phyloP scores from a whole-genome alignment of 345 rosid species.

The Populus davidiana region DNA sequence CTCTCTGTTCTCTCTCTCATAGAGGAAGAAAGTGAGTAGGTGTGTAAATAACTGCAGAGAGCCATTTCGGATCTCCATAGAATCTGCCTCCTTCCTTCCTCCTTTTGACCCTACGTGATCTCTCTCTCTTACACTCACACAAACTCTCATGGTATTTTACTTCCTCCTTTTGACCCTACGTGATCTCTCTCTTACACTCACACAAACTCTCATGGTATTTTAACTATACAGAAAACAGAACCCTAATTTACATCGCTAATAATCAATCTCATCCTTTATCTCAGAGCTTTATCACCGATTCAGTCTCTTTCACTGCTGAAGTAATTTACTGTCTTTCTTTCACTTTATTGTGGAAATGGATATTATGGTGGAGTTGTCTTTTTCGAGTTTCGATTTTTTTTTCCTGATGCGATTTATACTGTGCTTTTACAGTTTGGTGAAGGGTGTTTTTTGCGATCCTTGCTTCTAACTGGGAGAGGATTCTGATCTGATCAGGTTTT shows the following conservation, averaged over 20 bases:
- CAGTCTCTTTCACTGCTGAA: slow-evolving; percentile 12
- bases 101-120: neutral
- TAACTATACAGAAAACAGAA: neutral
- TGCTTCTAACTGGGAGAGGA: slow-evolving; percentile 5
- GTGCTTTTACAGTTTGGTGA: slow-evolving; percentile 13
- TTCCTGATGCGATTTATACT: slow-evolving; percentile 8
- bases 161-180: neutral
- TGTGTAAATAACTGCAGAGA: slow-evolving; percentile 19
- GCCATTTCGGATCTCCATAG: slow-evolving; percentile 40
- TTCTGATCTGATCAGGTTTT: slow-evolving; percentile 19
- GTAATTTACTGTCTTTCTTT: slow-evolving; percentile 7
- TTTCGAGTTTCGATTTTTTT: neutral
- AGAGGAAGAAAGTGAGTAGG: neutral
- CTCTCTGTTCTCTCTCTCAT: neutral
- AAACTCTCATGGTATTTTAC: neutral
- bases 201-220: neutral
- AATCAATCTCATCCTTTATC: neutral
- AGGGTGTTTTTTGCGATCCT: slow-evolving; percentile 13
- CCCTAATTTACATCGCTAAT: neutral
- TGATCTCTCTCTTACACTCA: neutral
- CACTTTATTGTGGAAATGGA: neutral
- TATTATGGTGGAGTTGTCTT: neutral
- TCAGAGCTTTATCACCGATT: neutral
- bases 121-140: neutral
- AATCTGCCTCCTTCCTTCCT: slow-evolving; percentile 19